Base-by-base conservation (phyloP, 2,329 filamentous ascomycete genomes). In the Aspergillus ibericus region DNA sequence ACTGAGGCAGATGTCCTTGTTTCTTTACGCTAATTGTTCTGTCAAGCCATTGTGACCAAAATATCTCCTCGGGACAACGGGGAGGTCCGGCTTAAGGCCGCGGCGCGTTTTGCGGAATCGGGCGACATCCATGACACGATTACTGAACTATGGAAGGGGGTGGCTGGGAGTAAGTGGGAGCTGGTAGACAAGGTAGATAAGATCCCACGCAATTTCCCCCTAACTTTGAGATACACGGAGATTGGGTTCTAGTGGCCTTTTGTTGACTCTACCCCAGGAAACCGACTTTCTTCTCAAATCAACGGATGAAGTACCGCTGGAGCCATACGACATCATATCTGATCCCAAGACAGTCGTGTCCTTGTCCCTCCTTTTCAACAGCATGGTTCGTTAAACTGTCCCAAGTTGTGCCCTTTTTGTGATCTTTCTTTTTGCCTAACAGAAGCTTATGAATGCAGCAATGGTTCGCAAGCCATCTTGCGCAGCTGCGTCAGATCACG, bases 361-460 rank as follows among this genome's bases (percentile, higher is more conserved):
- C 4, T 79, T 99, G 4, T 97, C 93, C 66, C 83, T 97, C 38
- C 81, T 99, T 35, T 96, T 96, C 75, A 97, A 93, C 51, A 97
- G 93, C 79, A 96, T 98, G 92, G 78, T 80, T 67, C 64, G 74
- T 64, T 48, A 57, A 15, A 15, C 18, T 7, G 16, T 34, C 38
- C 10, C 12, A 8, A 9, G 29, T 10, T 10, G 7, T 18, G 10
- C 9, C 12, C n/a, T n/a, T n/a, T n/a, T n/a, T n/a, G n/a, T n/a
- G n/a, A n/a, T n/a, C n/a, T n/a, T n/a, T n/a, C n/a, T n/a, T n/a
- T 8, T 13, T 2, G 5, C 12, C 15, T 22, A 3, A 16, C 48
- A 22, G 36, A 53, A 27, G 44, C 10, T 59, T 47, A 51, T 20
- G 44, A 44, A 50, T 59, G 16, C 50, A 81, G 79, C 95, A 96